A percentile compares a stretch with the other conserved stretches of the same genome.
phyloP scores from a whole-genome alignment of 768 basidiomycete species.

The Suillus placidus region DNA sequence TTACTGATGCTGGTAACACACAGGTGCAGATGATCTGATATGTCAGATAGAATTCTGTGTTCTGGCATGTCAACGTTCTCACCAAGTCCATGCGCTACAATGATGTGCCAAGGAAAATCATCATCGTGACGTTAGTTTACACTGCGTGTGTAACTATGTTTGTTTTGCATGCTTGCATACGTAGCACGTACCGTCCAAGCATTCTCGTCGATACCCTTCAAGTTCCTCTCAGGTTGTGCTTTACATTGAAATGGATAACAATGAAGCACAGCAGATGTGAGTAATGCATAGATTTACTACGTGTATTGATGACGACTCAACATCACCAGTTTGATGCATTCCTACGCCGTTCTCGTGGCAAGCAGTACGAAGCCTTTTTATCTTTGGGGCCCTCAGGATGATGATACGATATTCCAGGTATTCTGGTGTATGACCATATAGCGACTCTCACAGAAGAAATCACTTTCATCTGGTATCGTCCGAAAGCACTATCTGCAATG shows the following conservation, averaged over 20 bases:
- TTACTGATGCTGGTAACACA: too few relatives aligned
- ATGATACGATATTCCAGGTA: slow-evolving; percentile 17
- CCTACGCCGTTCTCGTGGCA: slow-evolving; percentile 4
- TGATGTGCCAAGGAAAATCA: not conserved
- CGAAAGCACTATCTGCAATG: slow-evolving; percentile 40
- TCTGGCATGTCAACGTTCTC: not conserved
- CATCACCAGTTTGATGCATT: slow-evolving; percentile 3
- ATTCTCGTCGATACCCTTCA: not conserved
- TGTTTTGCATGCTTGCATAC: not conserved
- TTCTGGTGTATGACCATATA: slow-evolving; percentile 34
- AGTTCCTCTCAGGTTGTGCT: not conserved
- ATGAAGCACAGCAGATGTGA: not conserved
- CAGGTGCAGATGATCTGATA: too few relatives aligned
- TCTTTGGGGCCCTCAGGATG: not conserved
- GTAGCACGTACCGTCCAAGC: not conserved
- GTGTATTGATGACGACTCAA: not conserved
- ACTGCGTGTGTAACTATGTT: not conserved
- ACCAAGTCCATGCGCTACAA: not conserved
- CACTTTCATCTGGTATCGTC: slow-evolving; percentile 47
- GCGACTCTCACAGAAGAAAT: slow-evolving; percentile 41
- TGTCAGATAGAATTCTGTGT: too few relatives aligned
- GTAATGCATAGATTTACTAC: not conserved
- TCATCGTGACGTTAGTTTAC: not conserved
- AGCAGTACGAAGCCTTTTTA: slow-evolving; percentile 3
- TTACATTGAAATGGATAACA: not conserved